Evolutionary conservation across 306 rosid genomes (phyloP), one percentile per base, ranked within the genome.

Genomic region (Potentilla sterilis): DNA sequence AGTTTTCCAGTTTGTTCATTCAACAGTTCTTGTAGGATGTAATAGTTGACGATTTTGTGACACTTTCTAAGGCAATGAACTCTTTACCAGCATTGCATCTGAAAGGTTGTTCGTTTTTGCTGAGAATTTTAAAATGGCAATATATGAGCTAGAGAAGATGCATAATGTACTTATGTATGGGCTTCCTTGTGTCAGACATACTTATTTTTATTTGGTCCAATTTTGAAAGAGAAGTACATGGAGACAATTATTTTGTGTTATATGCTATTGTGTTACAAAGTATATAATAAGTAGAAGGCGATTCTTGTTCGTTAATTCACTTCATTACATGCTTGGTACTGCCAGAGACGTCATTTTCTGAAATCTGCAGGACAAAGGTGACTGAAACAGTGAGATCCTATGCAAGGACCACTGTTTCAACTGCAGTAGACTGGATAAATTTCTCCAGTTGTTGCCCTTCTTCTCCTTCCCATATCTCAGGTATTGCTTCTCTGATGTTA

Each of bases 401-500:
- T 73, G 86, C 87, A 44, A 63, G 81, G 63, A 79, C 77, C 63
- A 79, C 66, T 15, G 84, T 76, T 79, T 67, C 82, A 61, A 86
- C 87, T 24, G 87, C 80, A 62, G 48, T 47, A 63, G 85, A 49
- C 80, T 79, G 84, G 51, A 83, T 76, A 55, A 78, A 79, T 70
- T 81, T 79, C 71, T 77, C 80, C 0, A 74, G 73, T 62, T 75
- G 83, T 42, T 81, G 78, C 14, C 61, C 48, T 42, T 59, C 79
- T 59, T 72, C 79, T 16, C 41, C 83, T 72, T 83, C 88, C 96
- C 96, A 89, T 83, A 90, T 81, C 83, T 90, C 95, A 57, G 98
- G 95, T 22, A 91, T 37, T 69, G 95, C 97, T 81, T 90, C 97
- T 86, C 81, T 89, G 79, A 93, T 90, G 79, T 93, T 90, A 80